These are phyloP conservation scores for Babesia bigemina DNA, from an alignment of 169 alveolate genomes.

Conservation along the genomic window DNA sequence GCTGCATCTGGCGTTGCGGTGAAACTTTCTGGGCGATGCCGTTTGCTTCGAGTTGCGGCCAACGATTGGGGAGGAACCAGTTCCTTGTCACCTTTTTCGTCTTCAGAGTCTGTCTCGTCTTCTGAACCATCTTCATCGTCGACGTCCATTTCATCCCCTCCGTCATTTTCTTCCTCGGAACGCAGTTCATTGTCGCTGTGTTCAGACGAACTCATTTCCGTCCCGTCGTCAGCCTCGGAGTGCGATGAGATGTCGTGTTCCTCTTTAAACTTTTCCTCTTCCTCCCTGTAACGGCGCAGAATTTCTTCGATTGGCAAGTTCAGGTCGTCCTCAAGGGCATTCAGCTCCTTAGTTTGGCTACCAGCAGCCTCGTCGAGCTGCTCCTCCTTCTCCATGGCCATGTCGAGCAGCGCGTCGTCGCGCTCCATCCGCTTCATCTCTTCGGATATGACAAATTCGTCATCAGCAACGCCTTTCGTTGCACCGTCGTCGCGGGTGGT, in stretches of 20 bases:
- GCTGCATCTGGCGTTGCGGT: background rate
- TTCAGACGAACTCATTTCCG: constrained; percentile 27
- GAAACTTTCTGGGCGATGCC: background rate
- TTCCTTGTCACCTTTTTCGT: background rate
- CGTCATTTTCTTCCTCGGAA: constrained; percentile 6
- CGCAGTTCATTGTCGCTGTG: background rate
- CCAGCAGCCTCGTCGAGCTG: background rate
- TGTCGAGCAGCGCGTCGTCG: constrained; percentile 39
- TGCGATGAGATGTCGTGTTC: background rate
- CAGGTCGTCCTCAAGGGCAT: constrained; percentile 48
- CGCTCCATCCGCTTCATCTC: constrained; percentile 49
- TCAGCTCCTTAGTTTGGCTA: constrained; percentile 18
- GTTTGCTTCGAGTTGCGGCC: constrained; percentile 4
- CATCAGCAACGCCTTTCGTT: constrained; percentile 18
- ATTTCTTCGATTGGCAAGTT: constrained; percentile 59
- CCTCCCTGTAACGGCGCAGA: constrained; percentile 33
- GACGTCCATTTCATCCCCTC: constrained; percentile 2
- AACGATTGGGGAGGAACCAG: constrained; percentile 1
- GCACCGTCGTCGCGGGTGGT: background rate
- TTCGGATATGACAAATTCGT: constrained; percentile 47
- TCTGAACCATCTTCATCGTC: constrained; percentile 25
- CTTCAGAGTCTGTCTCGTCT: background rate
- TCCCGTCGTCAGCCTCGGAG: constrained; percentile 18
- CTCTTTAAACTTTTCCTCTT: constrained; percentile 13
- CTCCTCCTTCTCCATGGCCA: constrained; percentile 62